phyloP scores from a whole-genome alignment of 2,329 filamentous ascomycete genomes.

The Curvularia lunata region DNA sequence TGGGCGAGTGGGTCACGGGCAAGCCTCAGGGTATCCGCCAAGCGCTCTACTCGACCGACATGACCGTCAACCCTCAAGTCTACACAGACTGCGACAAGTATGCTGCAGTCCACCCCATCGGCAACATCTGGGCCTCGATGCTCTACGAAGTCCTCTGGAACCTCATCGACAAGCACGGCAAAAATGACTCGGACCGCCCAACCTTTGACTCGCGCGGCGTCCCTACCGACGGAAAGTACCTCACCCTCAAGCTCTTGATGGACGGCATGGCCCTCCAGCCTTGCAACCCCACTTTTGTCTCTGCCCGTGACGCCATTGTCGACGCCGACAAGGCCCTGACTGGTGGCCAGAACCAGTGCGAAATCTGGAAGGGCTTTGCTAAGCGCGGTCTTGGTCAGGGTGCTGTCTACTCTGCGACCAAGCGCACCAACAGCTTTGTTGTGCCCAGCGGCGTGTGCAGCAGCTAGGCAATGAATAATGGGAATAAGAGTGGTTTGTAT shows the following conservation, averaged over 20 bases:
- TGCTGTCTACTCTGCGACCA: slow-evolving; percentile 30
- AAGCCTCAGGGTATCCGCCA: slow-evolving; percentile 55
- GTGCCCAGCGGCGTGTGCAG: slow-evolving; percentile 30
- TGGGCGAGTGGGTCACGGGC: slow-evolving; percentile 60
- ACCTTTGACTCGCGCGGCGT: slow-evolving; percentile 54
- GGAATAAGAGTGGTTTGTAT: not conserved
- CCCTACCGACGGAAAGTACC: slow-evolving; percentile 60
- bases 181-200: slow-evolving; percentile 54
- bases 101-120: slow-evolving; percentile 56
- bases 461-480: too few species aligned
- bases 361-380: slow-evolving; percentile 63
- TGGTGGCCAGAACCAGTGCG: slow-evolving; percentile 58
- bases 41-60: slow-evolving; percentile 60
- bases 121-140: slow-evolving; percentile 60
- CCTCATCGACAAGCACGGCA: slow-evolving; percentile 63
- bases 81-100: slow-evolving; percentile 55
- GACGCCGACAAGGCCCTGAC: slow-evolving; percentile 62
- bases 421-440: slow-evolving; percentile 31
- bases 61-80: slow-evolving; percentile 58
- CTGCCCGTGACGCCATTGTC: slow-evolving; percentile 62
- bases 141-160: slow-evolving; percentile 66
- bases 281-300: slow-evolving; percentile 62
- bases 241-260: slow-evolving; percentile 60
- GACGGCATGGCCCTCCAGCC: slow-evolving; percentile 63
- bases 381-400: slow-evolving; percentile 61